Base-by-base conservation (phyloP, 1,284 basidiomycete species). In the Megacollybia platyphylla region DNA sequence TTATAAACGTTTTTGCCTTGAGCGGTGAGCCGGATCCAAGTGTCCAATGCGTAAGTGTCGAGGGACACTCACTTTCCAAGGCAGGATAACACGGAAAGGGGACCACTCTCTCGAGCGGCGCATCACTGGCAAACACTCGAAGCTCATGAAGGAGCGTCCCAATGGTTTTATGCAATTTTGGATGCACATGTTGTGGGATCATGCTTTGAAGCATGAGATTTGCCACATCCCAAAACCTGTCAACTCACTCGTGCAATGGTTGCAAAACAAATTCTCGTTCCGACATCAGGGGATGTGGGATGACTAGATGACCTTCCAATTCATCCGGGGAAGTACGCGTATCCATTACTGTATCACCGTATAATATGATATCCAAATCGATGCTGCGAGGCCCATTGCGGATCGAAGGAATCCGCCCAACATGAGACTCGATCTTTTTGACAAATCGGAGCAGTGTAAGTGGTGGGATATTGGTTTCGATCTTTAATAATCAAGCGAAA, bases 261-360 rank as follows among this genome's bases (percentile, higher is more conserved):
- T 88, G 65, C 29, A 99, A 65, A 0, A 97, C 93, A 52, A 97
- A 98, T 54, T 94, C 90, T 34, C 94, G 67, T 61, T 97, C 94
- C 0, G 62, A 58, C 29, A 96, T 61, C 39, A 81, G 70, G 2
- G 80, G 78, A 63, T 99, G 96, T 0, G 94, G 94, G 5, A 96
- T 66, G 5, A 87, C 71, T 9, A 97, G 67, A 36, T 84, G 71
- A 5, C 79, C 72, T 26, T 69, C 65, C 6, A 79, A 55, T 30
- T 77, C 60, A 7, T 60, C 61, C 4, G 62, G 56, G 26, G 59
- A 57, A 1, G 65, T 58, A 26, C 75, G 69, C 2, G 84, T 78
- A 46, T 83, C 76, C 35, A 90, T 63, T 6, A 73, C 52, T 1
- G 64, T 49, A n/a, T 73, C 55, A 48, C 83, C 87, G 53, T 87